Conservation (phyloP, 805 yeast genomes). For the Saccharomyces paradoxus region DNA sequence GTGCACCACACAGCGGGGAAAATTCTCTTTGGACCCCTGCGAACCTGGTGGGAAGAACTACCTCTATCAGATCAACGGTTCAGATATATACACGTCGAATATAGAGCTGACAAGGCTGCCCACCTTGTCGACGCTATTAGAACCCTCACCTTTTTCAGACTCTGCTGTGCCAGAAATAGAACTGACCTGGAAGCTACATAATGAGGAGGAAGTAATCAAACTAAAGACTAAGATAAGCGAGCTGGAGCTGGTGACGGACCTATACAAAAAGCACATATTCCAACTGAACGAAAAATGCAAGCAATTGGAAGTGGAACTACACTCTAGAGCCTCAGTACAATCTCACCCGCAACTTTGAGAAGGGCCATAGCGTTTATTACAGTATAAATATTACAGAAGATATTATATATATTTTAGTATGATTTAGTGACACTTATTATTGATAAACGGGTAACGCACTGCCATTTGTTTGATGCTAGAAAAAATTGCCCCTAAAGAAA, state of each 20-base stretch:
- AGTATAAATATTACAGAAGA: neutral
- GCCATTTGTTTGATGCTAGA: neutral
- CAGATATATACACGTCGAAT: neutral
- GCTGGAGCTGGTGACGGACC: constrained; percentile 81
- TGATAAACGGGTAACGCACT: neutral
- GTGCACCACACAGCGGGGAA: neutral
- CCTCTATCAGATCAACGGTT: neutral
- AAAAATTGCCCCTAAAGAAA: neutral
- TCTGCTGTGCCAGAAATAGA: neutral
- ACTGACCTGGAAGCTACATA: constrained; percentile 11
- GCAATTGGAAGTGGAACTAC: constrained; percentile 8
- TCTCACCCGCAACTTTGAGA: neutral
- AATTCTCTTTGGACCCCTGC: neutral
- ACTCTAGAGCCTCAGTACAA: neutral
- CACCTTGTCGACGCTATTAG: neutral
- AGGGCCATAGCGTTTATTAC: neutral
- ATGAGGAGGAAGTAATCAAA: constrained; percentile 30
- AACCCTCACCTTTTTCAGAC: neutral
- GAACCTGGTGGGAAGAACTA: neutral
- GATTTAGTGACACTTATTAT: neutral
- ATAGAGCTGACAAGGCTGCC: neutral
- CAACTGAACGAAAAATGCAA: constrained; percentile 53
- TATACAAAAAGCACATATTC: constrained; percentile 69
- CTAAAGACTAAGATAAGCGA: constrained; percentile 76
- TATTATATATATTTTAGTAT: neutral